A percentile compares a stretch with the other conserved stretches of the same genome.
Evolutionary conservation across 2,329 filamentous ascomycete genomes (phyloP).

Genomic region (Talaromyces albobiverticillius): DNA sequence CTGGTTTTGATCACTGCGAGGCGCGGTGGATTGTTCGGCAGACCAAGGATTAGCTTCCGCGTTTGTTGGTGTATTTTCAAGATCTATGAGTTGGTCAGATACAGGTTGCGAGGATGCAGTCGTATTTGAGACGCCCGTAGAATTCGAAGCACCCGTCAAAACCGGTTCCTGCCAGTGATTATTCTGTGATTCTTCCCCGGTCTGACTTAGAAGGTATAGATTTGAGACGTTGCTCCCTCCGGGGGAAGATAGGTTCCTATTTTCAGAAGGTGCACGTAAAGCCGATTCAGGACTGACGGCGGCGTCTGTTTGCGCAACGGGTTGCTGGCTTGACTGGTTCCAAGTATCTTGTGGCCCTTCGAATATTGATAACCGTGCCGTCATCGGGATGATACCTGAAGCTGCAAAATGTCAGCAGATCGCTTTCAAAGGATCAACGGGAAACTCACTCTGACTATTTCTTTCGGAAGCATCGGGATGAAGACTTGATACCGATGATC

Average conservation of each 20-base stretch:
- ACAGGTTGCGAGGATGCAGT: slow-evolving; percentile 3
- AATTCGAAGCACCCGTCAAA: slow-evolving; percentile 7
- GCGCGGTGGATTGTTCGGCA: neutral
- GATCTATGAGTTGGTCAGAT: slow-evolving; percentile 10
- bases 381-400: slow-evolving; percentile 38
- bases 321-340: slow-evolving; percentile 15
- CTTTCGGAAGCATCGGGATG: slow-evolving; percentile 24
- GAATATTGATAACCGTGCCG: slow-evolving; percentile 36
- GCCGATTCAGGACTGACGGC: neutral
- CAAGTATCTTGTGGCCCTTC: slow-evolving; percentile 29
- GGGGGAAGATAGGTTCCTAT: neutral
- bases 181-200: neutral
- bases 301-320: neutral
- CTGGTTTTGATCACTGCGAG: neutral
- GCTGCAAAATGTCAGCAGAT: neutral
- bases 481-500: slow-evolving; percentile 20
- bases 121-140: slow-evolving; percentile 2
- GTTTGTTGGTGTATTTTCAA: slow-evolving; percentile 11
- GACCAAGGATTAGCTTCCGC: slow-evolving; percentile 8
- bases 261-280: neutral
- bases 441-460: slow-evolving; percentile 32
- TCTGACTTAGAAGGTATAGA: neutral
- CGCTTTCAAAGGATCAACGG: neutral
- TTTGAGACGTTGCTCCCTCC: neutral
- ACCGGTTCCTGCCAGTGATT: slow-evolving; percentile 8